A percentile compares a stretch with the other conserved stretches of the same genome.
Conservation (phyloP, 441 rosid species). For the Theobroma grandiflorum region DNA sequence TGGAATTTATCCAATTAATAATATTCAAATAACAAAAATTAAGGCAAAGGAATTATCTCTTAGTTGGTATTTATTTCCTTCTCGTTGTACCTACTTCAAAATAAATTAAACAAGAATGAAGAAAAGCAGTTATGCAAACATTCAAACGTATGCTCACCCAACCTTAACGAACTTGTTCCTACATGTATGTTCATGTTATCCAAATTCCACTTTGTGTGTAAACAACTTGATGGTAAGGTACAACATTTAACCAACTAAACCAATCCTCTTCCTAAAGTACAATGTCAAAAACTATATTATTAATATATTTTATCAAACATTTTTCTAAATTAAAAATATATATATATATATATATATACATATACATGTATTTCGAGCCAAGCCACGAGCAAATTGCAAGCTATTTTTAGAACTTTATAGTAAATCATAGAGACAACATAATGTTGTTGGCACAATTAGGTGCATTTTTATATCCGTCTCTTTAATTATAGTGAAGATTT, state of each 20-base stretch:
- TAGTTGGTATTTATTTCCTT: too few relatives aligned
- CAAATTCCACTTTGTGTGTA: not conserved
- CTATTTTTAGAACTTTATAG: not conserved
- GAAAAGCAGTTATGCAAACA: not conserved
- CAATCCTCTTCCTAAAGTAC: not conserved
- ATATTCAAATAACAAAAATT: not conserved
- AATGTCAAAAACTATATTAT: not conserved
- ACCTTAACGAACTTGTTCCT: not conserved
- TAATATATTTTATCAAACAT: not conserved
- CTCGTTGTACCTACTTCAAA: too few relatives aligned
- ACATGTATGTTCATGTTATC: not conserved
- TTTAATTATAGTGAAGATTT: not conserved
- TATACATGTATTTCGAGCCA: not conserved
- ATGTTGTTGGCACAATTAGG: not conserved
- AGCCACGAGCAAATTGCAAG: not conserved
- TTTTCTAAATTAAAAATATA: too few relatives aligned
- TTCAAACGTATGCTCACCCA: not conserved
- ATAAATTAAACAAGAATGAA: not conserved
- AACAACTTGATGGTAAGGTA: not conserved
- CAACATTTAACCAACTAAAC: not conserved
- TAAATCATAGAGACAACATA: not conserved
- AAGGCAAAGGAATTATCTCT: not conserved
- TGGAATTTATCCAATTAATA: too few relatives aligned
- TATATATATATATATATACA: not conserved
- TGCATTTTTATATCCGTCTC: not conserved